Evolutionary conservation across 805 yeast genomes (phyloP), one percentile per base, ranked within the genome.

Genomic region (Candida loeiensis): DNA sequence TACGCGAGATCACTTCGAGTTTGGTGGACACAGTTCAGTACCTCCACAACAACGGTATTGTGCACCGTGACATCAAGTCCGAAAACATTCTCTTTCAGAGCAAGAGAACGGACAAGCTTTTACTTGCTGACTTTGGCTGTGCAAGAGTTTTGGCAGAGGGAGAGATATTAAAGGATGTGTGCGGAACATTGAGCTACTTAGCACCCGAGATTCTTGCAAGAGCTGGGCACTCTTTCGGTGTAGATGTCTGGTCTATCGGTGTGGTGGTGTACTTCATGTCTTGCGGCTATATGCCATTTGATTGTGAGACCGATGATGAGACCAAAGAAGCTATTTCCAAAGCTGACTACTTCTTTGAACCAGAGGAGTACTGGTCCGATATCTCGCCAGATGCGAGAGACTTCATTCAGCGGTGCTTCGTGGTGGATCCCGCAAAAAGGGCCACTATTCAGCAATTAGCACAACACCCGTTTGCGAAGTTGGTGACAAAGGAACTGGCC

Each of bases 231-330:
- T 74, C 75, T 18, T 69, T 63, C 45, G 71, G 76, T 2, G 82
- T 82, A 2, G 91, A 83, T 53, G 68, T 83, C 22, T 83, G 91
- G 91, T 84, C 90, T 0, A 65, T 83, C 19, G 91, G 90, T 2
- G 88, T 83, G 2, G 64, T 82, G 24, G 72, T 82, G 2, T 84
- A 82, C 55, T 82, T 83, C 50, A 73, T 82, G 73, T 69, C 80
- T 12, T 73, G 83, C 45, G 90, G 90, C 2, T 84, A 82, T 54
- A 77, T 83, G 61, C 91, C 91, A 1, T 83, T 83, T 56, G 90
- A 83, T 50, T 77, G 89, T 46, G 89, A 82, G 37, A 73, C 78
- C 4, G 81, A 80, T 28, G 73, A 71, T 1, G 89, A 83, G 52
- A 85, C 88, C 9, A 69, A 73, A 49, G 72, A 77, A 29, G 85